phyloP scores from a whole-genome alignment of 2,329 filamentous ascomycete genomes.

The Dryadomyces quercivorus region DNA sequence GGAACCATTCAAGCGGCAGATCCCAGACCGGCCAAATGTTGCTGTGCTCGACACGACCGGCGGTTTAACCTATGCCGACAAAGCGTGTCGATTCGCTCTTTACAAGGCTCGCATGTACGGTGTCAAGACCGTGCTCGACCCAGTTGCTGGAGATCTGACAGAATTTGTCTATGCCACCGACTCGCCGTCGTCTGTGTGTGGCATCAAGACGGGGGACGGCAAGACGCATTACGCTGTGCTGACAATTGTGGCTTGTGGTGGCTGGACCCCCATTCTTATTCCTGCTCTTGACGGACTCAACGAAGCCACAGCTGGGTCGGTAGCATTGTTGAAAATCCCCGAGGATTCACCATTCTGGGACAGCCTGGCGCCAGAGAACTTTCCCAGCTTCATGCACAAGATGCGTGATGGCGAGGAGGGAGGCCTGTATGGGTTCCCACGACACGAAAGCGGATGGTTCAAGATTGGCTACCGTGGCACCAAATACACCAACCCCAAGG shows the following conservation, averaged over 20 bases:
- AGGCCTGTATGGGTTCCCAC: conserved; percentile 18
- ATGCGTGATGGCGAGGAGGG: conserved; percentile 12
- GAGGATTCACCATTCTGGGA: conserved; percentile 20
- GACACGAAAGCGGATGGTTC: conserved; percentile 14
- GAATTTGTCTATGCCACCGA: conserved; percentile 13
- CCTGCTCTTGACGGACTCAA: conserved; percentile 26
- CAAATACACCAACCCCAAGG: conserved; percentile 26
- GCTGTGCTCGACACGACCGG: conserved; percentile 33
- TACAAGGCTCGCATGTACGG: conserved; percentile 27
- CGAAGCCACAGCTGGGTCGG: conserved; percentile 35
- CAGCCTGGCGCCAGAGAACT: conserved; percentile 27
- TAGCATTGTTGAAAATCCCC: conserved; percentile 31
- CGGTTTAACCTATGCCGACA: conserved; percentile 31
- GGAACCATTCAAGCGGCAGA: conserved; percentile 23
- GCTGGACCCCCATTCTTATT: conserved; percentile 29
- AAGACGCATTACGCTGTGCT: conserved; percentile 19
- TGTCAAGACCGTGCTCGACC: conserved; percentile 28
- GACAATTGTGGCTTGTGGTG: conserved; percentile 28
- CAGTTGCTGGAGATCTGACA: conserved; percentile 18
- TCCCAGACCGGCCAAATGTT: conserved; percentile 13
- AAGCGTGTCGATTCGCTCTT: conserved; percentile 31
- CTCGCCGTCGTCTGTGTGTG: conserved; percentile 16
- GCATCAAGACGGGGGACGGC: conserved; percentile 27
- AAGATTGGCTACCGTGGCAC: conserved; percentile 19
- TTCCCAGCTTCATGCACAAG: conserved; percentile 16